phyloP scores from a whole-genome alignment of 345 rosid genomes.

The Dipteronia dyeriana region DNA sequence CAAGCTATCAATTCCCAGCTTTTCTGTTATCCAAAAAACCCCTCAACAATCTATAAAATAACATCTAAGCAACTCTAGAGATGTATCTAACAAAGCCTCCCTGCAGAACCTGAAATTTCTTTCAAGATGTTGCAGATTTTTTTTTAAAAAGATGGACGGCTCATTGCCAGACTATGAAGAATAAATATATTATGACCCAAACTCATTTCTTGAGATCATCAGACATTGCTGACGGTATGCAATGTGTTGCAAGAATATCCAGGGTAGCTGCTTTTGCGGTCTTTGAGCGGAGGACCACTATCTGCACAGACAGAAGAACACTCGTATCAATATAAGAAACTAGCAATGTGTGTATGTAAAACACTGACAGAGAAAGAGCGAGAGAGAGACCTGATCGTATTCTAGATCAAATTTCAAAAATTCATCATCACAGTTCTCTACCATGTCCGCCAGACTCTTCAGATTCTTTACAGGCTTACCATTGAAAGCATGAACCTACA shows the following conservation, averaged over 20 bases:
- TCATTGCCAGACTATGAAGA: neutral
- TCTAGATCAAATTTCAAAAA: conserved; percentile 64
- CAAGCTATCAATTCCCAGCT: neutral
- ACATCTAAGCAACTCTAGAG: neutral
- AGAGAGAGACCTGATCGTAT: conserved; percentile 52
- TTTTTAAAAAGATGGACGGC: neutral
- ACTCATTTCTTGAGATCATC: conserved; percentile 56
- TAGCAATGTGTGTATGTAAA: neutral
- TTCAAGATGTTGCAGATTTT: neutral
- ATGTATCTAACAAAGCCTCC: neutral
- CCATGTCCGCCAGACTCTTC: conserved; percentile 63
- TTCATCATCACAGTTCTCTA: conserved; percentile 58
- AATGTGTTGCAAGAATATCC: conserved; percentile 62
- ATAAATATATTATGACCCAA: neutral
- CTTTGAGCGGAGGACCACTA: conserved; percentile 52
- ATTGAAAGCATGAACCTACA: conserved; percentile 56
- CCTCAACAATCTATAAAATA: neutral
- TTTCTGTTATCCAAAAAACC: neutral
- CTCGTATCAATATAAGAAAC: neutral
- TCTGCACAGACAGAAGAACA: conserved; percentile 32
- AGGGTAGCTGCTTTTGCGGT: conserved; percentile 59
- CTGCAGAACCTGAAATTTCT: conserved; percentile 8
- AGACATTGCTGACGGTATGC: conserved; percentile 69
- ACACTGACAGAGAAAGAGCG: neutral
- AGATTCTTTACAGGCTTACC: conserved; percentile 70